Percentiles rank a stretch among this genome's conserved stretches.
Evolutionary conservation across 2,329 filamentous ascomycete genomes (phyloP).

Genomic region (Sarocladium oryzae): DNA sequence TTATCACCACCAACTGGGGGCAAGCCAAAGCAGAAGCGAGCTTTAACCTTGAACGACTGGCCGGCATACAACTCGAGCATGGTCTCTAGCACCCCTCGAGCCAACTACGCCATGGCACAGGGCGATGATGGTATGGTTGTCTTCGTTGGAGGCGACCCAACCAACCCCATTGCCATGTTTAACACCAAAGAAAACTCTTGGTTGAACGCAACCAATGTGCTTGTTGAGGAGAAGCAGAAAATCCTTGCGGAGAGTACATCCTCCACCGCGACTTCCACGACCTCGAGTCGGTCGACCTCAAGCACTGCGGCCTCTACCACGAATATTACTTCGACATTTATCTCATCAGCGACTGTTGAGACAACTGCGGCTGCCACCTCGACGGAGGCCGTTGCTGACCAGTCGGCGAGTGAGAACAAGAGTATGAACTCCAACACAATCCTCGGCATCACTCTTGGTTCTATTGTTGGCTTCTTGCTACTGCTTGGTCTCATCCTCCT

Average conservation of each 20-base stretch:
- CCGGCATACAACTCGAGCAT: constrained; percentile 71
- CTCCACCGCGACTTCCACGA: constrained; percentile 20
- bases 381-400: constrained; percentile 14
- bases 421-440: constrained; percentile 45
- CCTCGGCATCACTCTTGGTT: constrained; percentile 74
- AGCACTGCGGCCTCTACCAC: constrained; percentile 19
- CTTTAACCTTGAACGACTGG: constrained; percentile 58
- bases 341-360: constrained; percentile 15
- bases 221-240: constrained; percentile 41
- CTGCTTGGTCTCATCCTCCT: constrained; percentile 69
- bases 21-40: constrained; percentile 20
- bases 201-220: constrained; percentile 62
- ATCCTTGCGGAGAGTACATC: constrained; percentile 25
- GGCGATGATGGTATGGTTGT: constrained; percentile 62
- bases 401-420: constrained; percentile 21
- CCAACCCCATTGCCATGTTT: constrained; percentile 70
- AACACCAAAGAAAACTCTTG: constrained; percentile 69
- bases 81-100: constrained; percentile 57
- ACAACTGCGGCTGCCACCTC: constrained; percentile 15
- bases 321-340: not conserved
- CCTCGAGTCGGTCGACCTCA: constrained; percentile 21
- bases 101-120: constrained; percentile 66
- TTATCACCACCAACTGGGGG: constrained; percentile 11
- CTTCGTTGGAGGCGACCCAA: constrained; percentile 65
- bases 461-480: constrained; percentile 66